Conservation (phyloP, 257 asterid species). For the Nicotiana otophora region DNA sequence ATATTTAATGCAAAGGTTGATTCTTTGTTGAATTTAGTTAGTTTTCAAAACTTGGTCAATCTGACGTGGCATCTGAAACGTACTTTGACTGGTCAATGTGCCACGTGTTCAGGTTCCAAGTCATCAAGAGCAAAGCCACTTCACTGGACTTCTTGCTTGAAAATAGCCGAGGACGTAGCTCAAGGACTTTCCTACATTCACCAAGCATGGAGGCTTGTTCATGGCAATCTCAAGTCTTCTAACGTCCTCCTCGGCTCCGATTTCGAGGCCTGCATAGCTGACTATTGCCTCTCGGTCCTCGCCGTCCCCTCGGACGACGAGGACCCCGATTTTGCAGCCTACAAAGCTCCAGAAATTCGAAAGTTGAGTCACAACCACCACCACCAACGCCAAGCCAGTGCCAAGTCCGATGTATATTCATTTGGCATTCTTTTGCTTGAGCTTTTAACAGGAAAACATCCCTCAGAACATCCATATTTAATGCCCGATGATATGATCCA, state of each 20-base stretch:
- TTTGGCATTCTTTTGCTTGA: slow-evolving; percentile 74
- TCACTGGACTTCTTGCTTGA: slow-evolving; percentile 82
- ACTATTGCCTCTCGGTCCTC: slow-evolving; percentile 53
- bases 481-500: slow-evolving; percentile 41
- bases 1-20: not conserved
- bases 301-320: slow-evolving; percentile 30
- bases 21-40: not conserved
- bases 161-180: slow-evolving; percentile 70
- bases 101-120: slow-evolving; percentile 46
- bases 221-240: slow-evolving; percentile 83
- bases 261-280: slow-evolving; percentile 74
- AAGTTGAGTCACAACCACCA: slow-evolving; percentile 22
- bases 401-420: slow-evolving; percentile 79
- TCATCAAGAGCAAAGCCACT: slow-evolving; percentile 66
- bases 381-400: slow-evolving; percentile 28
- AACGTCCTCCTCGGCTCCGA: slow-evolving; percentile 72
- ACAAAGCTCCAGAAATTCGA: slow-evolving; percentile 58
- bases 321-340: slow-evolving; percentile 38
- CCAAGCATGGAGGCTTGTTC: slow-evolving; percentile 94
- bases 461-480: slow-evolving; percentile 50
- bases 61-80: not conserved
- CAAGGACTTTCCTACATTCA: slow-evolving; percentile 88
- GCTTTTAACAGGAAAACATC: slow-evolving; percentile 68
- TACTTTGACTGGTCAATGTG: slow-evolving; percentile 1
- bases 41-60: not conserved